phyloP scores from a whole-genome alignment of 352 stramenopile species.

The Aphanomyces euteiches region DNA sequence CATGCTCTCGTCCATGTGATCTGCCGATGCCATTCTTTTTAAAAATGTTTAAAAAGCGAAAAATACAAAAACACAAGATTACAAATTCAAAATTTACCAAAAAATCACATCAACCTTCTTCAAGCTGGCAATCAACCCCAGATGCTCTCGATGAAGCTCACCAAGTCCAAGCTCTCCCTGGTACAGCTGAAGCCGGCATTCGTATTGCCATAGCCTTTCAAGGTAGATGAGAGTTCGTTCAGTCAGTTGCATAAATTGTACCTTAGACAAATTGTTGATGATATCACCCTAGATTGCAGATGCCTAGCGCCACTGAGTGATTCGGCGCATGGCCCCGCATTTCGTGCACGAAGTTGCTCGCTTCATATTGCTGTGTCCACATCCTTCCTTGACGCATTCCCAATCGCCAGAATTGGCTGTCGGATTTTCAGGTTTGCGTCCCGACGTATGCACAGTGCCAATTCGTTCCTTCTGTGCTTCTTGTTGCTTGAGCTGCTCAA shows the following conservation, averaged over 20 bases:
- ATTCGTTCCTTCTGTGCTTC: slow-evolving; percentile 14
- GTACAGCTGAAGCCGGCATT: too few relatives aligned
- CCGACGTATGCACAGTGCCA: slow-evolving; percentile 19
- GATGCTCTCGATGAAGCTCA: too few relatives aligned
- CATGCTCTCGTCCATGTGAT: neutral
- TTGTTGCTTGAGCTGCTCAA: slow-evolving; percentile 27
- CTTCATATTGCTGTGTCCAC: slow-evolving; percentile 29
- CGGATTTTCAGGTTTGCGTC: slow-evolving; percentile 13
- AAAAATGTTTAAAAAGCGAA: too few relatives aligned
- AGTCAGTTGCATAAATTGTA: neutral
- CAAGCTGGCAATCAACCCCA: too few relatives aligned
- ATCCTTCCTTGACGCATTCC: slow-evolving; percentile 26
- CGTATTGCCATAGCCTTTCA: too few relatives aligned
- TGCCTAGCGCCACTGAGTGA: slow-evolving; percentile 17
- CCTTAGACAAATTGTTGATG: neutral
- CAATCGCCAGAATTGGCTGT: slow-evolving; percentile 21
- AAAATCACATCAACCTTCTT: too few relatives aligned
- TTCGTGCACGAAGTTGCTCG: slow-evolving; percentile 20
- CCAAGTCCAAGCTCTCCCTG: too few relatives aligned
- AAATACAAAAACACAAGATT: too few relatives aligned
- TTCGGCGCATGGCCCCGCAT: slow-evolving; percentile 28
- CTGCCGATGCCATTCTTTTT: too few relatives aligned
- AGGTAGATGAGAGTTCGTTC: too few relatives aligned
- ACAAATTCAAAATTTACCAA: too few relatives aligned
- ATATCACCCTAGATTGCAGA: neutral